Evolutionary conservation across 2,329 filamentous ascomycete genomes (phyloP).

Genomic region (Fusarium sp.): DNA sequence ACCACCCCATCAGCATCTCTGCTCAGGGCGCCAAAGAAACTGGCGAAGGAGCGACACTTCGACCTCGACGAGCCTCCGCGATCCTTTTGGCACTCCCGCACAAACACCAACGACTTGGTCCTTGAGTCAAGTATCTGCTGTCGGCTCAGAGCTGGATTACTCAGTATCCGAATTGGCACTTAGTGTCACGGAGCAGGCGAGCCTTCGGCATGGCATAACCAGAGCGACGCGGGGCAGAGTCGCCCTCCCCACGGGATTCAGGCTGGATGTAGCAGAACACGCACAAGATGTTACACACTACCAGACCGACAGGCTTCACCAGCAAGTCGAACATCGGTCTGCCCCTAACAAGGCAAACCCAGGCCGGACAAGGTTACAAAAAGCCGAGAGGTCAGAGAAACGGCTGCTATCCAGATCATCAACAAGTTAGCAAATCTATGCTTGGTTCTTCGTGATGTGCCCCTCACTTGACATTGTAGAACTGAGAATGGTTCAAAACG

Average conservation of each 20-base stretch:
- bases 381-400: constrained; percentile 5
- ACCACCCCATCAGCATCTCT: neutral
- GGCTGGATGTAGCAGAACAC: neutral
- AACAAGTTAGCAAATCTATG: constrained; percentile 28
- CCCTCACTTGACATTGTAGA: neutral
- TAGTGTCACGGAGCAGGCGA: neutral
- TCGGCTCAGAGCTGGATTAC: neutral
- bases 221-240: neutral
- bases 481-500: neutral
- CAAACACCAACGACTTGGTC: constrained; percentile 13
- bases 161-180: neutral
- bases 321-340: neutral
- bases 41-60: constrained; percentile 4
- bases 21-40: neutral
- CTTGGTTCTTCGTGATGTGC: constrained; percentile 4
- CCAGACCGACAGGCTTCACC: neutral
- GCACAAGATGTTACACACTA: neutral
- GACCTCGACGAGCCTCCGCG: constrained; percentile 9
- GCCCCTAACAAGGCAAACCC: constrained; percentile 2
- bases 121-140: constrained; percentile 4
- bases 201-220: neutral
- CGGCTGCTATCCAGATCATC: constrained; percentile 17
- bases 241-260: neutral
- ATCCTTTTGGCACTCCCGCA: constrained; percentile 23
- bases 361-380: constrained; percentile 10